Evolutionary conservation across 805 yeast genomes (phyloP).

Genomic region (Pichia rugopelliculosa): DNA sequence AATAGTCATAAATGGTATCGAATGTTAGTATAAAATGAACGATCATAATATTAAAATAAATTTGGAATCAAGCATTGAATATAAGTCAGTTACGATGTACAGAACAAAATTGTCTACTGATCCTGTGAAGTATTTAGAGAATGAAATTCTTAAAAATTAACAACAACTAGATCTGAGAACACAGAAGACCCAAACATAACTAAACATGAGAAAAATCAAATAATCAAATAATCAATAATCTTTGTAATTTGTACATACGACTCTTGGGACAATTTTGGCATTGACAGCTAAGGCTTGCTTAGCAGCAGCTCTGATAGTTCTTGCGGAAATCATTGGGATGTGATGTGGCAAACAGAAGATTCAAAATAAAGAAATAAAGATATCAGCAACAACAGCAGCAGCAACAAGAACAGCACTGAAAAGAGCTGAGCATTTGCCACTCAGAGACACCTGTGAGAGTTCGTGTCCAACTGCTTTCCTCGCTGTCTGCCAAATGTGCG

Average conservation of each 20-base stretch:
- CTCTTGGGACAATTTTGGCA: conserved; percentile 38
- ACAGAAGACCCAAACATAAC: no score
- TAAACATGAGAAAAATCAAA: no score
- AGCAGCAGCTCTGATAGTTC: conserved; percentile 81
- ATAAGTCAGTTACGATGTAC: no score
- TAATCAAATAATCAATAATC: no score
- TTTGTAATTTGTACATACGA: conserved; percentile 31
- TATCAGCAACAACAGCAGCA: background rate
- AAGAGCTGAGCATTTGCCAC: background rate
- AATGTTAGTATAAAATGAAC: conserved; percentile 12
- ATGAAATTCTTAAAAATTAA: no score
- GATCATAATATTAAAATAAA: no score
- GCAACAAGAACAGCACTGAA: background rate
- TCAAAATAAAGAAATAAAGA: background rate
- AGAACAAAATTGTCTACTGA: no score
- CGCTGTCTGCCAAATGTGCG: background rate
- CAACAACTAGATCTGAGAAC: no score
- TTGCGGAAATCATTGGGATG: conserved; percentile 67
- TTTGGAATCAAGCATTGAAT: no score
- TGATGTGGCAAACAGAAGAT: conserved; percentile 4
- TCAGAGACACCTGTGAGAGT: background rate
- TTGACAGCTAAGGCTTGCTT: conserved; percentile 61
- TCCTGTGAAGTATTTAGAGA: no score
- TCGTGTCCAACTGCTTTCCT: conserved; percentile 1
- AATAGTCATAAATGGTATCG: background rate